A percentile compares a stretch with the other conserved stretches of the same genome.
Conservation (phyloP, 2,329 filamentous ascomycete genomes). For the Lasiodiplodia theobromae region DNA sequence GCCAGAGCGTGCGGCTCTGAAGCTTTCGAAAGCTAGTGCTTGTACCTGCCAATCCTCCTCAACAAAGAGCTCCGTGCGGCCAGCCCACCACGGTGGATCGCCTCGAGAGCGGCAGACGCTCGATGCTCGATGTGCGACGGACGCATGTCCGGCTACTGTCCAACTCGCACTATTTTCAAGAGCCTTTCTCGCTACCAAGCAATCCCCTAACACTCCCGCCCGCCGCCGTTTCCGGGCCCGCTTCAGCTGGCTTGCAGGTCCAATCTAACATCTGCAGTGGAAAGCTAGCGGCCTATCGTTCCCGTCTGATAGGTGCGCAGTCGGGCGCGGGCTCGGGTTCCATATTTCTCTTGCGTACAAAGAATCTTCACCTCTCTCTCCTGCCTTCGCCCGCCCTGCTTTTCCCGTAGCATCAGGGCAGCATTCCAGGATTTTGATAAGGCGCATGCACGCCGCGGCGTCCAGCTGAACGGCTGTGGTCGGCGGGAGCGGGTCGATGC, state of each 20-base stretch:
- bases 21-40: not conserved
- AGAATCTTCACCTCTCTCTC: not conserved
- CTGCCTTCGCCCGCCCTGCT: not conserved
- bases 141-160: slow-evolving; percentile 11
- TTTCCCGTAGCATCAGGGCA: not conserved
- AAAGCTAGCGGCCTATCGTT: slow-evolving; percentile 8
- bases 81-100: not conserved
- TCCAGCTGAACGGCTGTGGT: not conserved
- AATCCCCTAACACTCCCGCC: not conserved
- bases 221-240: slow-evolving; percentile 24
- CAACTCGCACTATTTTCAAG: not conserved
- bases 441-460: not conserved
- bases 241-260: not conserved
- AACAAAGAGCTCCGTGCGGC: slow-evolving; percentile 2
- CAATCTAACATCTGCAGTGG: not conserved
- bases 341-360: slow-evolving; percentile 12
- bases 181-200: slow-evolving; percentile 7
- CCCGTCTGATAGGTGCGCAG: slow-evolving; percentile 4
- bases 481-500: slow-evolving; percentile 8
- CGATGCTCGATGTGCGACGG: not conserved
- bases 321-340: slow-evolving; percentile 1
- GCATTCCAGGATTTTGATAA: slow-evolving; percentile 13
- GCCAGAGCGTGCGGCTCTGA: slow-evolving; percentile 23
- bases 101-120: not conserved
- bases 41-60: slow-evolving; percentile 21